Conservation (phyloP, 768 basidiomycete genomes). For the Boletus insuetus region DNA sequence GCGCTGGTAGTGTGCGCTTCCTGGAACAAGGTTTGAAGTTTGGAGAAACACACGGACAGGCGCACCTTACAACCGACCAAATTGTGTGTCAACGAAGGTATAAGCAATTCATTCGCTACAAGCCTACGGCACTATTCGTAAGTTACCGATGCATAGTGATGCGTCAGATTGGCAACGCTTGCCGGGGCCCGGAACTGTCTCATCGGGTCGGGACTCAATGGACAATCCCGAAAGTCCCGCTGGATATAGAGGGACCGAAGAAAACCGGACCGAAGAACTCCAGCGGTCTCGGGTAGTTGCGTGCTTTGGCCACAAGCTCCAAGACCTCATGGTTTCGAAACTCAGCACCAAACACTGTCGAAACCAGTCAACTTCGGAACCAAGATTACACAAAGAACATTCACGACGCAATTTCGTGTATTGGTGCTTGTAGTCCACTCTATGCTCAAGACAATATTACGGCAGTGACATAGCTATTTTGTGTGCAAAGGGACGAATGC, state of each 20-base stretch:
- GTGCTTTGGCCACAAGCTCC: neutral
- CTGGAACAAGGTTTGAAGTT: constrained; percentile 22
- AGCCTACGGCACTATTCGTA: constrained; percentile 14
- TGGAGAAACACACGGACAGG: constrained; percentile 6
- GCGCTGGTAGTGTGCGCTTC: neutral
- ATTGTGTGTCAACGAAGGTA: constrained; percentile 6
- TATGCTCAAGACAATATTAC: constrained; percentile 20
- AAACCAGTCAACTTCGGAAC: constrained; percentile 6
- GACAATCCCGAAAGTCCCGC: neutral
- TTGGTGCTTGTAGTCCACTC: constrained; percentile 14
- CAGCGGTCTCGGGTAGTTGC: neutral
- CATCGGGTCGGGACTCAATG: neutral
- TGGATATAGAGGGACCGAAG: neutral
- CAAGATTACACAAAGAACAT: constrained; percentile 10
- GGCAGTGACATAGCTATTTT: constrained; percentile 18
- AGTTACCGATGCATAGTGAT: constrained; percentile 6
- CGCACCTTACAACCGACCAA: constrained; percentile 28
- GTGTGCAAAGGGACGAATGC: constrained; percentile 7
- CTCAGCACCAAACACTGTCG: constrained; percentile 12
- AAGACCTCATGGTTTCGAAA: constrained; percentile 1
- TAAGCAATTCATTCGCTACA: constrained; percentile 29
- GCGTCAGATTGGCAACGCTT: neutral
- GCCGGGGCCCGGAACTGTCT: constrained; percentile 1
- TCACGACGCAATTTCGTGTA: constrained; percentile 14
- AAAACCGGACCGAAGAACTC: neutral